Evolutionary conservation across 495 filamentous ascomycete species (phyloP).

Genomic region (Penicillium paradoxum): DNA sequence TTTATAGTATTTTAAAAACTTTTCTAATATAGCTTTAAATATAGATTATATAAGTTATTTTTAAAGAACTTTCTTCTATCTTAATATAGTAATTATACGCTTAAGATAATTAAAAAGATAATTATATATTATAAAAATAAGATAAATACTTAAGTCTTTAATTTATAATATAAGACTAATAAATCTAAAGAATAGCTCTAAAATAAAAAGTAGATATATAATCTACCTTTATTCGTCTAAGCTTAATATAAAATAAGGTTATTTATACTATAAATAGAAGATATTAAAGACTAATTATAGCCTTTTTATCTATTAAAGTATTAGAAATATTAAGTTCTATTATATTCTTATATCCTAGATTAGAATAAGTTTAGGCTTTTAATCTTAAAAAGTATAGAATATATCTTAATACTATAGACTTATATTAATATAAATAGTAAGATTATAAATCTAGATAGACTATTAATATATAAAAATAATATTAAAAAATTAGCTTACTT

Average conservation of each 20-base stretch:
- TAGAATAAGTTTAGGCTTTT: not conserved
- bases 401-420: too few relatives aligned
- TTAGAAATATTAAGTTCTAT: conserved; percentile 1
- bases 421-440: too few relatives aligned
- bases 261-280: conserved; percentile 11
- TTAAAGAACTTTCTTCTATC: too few relatives aligned
- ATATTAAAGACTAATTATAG: conserved; percentile 1
- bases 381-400: not conserved
- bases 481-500: too few relatives aligned
- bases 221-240: conserved; percentile 17
- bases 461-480: not conserved
- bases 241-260: conserved; percentile 3
- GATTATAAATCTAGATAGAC: not conserved
- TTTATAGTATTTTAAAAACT: too few relatives aligned
- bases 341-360: conserved; percentile 1
- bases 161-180: conserved; percentile 7
- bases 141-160: conserved; percentile 13
- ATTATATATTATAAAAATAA: conserved; percentile 18
- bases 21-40: too few relatives aligned
- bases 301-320: not conserved
- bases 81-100: too few relatives aligned
- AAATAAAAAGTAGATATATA: conserved; percentile 19
- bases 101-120: conserved; percentile 9
- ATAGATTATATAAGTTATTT: too few relatives aligned
- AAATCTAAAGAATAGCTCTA: conserved; percentile 12